Percentiles rank a stretch among this genome's conserved stretches.
Conservation (phyloP, 768 basidiomycete genomes). For the Hygrophorus pudorinus region DNA sequence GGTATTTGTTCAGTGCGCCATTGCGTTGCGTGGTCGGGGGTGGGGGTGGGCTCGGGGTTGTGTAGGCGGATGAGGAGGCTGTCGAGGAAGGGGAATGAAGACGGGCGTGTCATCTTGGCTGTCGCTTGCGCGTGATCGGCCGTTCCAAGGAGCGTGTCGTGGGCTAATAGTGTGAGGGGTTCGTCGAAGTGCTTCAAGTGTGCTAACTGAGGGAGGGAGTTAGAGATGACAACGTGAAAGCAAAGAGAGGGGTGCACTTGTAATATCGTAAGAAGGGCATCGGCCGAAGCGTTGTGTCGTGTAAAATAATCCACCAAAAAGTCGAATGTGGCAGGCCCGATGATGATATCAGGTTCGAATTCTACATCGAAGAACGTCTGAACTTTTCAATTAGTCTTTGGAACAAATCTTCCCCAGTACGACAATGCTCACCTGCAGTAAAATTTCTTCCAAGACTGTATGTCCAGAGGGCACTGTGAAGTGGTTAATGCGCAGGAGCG, state of each 20-base stretch:
- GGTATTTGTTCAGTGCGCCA: slow-evolving; percentile 20
- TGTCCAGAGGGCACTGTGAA: slow-evolving; percentile 40
- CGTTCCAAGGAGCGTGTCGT: slow-evolving; percentile 17
- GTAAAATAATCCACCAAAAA: slow-evolving; percentile 48
- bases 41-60: slow-evolving; percentile 1
- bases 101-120: slow-evolving; percentile 8
- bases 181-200: slow-evolving; percentile 67
- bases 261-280: slow-evolving; percentile 45
- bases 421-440: slow-evolving; percentile 37
- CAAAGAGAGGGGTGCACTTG: slow-evolving; percentile 36
- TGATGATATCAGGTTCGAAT: slow-evolving; percentile 49
- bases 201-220: slow-evolving; percentile 33
- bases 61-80: slow-evolving; percentile 27
- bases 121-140: neutral
- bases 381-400: slow-evolving; percentile 9
- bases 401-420: neutral
- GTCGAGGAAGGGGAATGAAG: slow-evolving; percentile 23
- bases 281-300: slow-evolving; percentile 47
- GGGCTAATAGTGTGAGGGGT: slow-evolving; percentile 38
- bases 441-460: slow-evolving; percentile 39
- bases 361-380: slow-evolving; percentile 56
- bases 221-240: neutral
- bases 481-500: slow-evolving; percentile 44
- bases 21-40: slow-evolving; percentile 9
- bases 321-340: slow-evolving; percentile 49